phyloP scores from a whole-genome alignment of 2,329 filamentous ascomycete species.

The Penicillium capsulatum region DNA sequence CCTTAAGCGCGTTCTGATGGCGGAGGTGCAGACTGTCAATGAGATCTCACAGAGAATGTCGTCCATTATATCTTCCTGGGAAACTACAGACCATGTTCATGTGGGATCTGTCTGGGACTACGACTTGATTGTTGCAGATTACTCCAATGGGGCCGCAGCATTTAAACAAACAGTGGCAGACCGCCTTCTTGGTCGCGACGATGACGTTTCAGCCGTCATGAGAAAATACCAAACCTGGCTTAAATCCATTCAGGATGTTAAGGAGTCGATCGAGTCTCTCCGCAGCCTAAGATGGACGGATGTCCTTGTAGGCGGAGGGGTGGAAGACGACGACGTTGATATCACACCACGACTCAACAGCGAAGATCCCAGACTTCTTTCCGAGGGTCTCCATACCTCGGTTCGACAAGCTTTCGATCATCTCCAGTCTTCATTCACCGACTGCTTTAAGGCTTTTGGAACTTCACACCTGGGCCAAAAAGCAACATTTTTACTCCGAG shows the following conservation, averaged over 20 bases:
- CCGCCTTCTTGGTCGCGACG: conserved; percentile 67
- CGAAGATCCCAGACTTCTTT: conserved; percentile 64
- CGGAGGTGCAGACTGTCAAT: conserved; percentile 61
- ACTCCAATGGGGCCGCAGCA: conserved; percentile 59
- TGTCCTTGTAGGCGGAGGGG: conserved; percentile 38
- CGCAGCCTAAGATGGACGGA: conserved; percentile 36
- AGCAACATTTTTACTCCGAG: conserved; percentile 62
- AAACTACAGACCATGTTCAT: conserved; percentile 49
- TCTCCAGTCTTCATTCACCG: conserved; percentile 45
- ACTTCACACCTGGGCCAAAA: conserved; percentile 47
- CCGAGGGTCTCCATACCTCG: conserved; percentile 55
- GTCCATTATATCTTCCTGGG: conserved; percentile 59
- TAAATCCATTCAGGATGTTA: conserved; percentile 57
- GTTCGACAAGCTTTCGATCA: conserved; percentile 55
- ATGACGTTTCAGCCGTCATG: conserved; percentile 59
- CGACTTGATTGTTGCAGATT: conserved; percentile 60
- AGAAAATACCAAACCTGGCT: conserved; percentile 69
- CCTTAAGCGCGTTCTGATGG: conserved; percentile 59
- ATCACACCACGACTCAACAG: conserved; percentile 56
- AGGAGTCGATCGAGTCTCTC: conserved; percentile 32
- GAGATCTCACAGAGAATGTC: conserved; percentile 63
- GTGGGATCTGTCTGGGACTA: conserved; percentile 63
- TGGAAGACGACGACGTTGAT: conserved; percentile 37
- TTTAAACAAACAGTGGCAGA: conserved; percentile 69
- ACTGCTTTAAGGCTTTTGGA: conserved; percentile 48